phyloP scores from a whole-genome alignment of 805 yeast genomes.

The Ogataea ganodermae region DNA sequence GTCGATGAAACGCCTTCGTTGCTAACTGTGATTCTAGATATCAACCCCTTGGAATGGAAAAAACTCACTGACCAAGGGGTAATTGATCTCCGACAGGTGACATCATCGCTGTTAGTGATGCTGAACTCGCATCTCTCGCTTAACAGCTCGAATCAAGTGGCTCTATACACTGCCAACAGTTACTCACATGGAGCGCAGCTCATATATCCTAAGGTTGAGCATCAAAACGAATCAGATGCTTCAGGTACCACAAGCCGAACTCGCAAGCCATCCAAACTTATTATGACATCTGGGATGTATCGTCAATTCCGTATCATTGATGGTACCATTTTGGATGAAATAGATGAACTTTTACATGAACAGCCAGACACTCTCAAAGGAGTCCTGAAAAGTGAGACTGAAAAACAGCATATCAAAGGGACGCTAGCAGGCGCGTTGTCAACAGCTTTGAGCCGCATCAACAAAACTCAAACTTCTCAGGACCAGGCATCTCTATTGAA shows the following conservation, averaged over 20 bases:
- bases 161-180: slow-evolving; percentile 76
- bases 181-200: slow-evolving; percentile 57
- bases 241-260: slow-evolving; percentile 4
- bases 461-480: slow-evolving; percentile 58
- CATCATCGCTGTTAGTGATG: slow-evolving; percentile 69
- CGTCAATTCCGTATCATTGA: slow-evolving; percentile 82
- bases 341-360: slow-evolving; percentile 48
- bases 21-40: slow-evolving; percentile 74
- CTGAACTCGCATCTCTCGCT: slow-evolving; percentile 86
- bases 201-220: slow-evolving; percentile 57
- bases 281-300: slow-evolving; percentile 68
- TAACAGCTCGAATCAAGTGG: slow-evolving; percentile 80
- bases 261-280: slow-evolving; percentile 19
- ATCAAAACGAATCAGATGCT: slow-evolving; percentile 12
- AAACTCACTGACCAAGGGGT: slow-evolving; percentile 41
- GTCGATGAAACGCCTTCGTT: slow-evolving; percentile 75
- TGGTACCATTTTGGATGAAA: slow-evolving; percentile 63
- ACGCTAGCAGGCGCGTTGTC: slow-evolving; percentile 78
- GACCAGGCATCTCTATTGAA: slow-evolving; percentile 48
- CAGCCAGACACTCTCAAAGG: slow-evolving; percentile 27
- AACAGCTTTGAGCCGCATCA: slow-evolving; percentile 77
- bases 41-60: slow-evolving; percentile 72
- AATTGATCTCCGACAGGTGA: slow-evolving; percentile 56
- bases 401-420: slow-evolving; percentile 41
- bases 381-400: slow-evolving; percentile 21